Percentiles rank a stretch among this genome's conserved stretches.
Conservation (phyloP, 2,329 filamentous ascomycete genomes). For the Emergomyces orientalis region DNA sequence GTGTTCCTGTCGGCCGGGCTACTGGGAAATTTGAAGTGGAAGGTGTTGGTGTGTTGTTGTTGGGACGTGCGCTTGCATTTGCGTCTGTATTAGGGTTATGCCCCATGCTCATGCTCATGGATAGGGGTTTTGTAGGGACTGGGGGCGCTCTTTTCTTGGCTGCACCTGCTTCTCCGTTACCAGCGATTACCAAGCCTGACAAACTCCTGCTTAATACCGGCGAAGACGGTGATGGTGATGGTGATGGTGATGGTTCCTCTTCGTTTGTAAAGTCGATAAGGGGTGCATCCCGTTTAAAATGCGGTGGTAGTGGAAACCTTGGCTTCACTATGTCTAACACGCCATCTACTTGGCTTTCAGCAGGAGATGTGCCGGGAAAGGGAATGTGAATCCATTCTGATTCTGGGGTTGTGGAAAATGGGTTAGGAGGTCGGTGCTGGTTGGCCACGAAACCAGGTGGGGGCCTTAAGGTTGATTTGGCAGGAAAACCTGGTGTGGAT, state of each 20-base stretch:
- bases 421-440: conserved; percentile 65
- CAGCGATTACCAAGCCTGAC: background rate
- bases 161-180: background rate
- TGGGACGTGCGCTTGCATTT: background rate
- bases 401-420: conserved; percentile 64
- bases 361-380: conserved; percentile 9
- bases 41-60: background rate
- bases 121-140: conserved; percentile 6
- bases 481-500: conserved; percentile 51
- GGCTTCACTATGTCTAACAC: background rate
- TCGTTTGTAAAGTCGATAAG: conserved; percentile 1
- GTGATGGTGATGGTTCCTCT: background rate
- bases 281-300: background rate
- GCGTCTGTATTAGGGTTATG: background rate
- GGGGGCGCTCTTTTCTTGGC: conserved; percentile 9
- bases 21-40: background rate
- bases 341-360: conserved; percentile 13
- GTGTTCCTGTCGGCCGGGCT: background rate
- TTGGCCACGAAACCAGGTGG: conserved; percentile 61
- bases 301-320: background rate
- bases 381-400: conserved; percentile 65
- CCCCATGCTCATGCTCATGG: conserved; percentile 6
- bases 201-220: background rate
- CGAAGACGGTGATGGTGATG: background rate
- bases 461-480: conserved; percentile 60